A percentile compares a stretch with the other conserved stretches of the same genome.
phyloP scores from a whole-genome alignment of 139 green algal species.

The Chlamydomonas schloesseri region DNA sequence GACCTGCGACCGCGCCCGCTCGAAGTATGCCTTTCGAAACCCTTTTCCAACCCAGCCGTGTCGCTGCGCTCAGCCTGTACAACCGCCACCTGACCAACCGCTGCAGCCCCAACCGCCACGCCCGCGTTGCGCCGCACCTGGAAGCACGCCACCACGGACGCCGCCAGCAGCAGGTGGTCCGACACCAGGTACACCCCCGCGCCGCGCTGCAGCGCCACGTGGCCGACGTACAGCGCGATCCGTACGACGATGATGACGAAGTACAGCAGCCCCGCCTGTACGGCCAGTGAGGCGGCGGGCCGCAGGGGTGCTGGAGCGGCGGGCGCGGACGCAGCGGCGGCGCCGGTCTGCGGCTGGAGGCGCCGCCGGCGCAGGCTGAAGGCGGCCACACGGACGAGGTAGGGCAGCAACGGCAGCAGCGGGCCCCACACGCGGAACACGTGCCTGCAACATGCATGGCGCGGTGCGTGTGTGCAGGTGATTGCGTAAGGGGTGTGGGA shows the following conservation, averaged over 20 bases:
- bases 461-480: background rate
- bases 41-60: too few relatives aligned
- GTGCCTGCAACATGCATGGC: conserved; percentile 2
- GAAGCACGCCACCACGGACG: conserved; percentile 44
- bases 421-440: conserved; percentile 39
- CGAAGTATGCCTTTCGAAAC: too few relatives aligned
- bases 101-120: too few relatives aligned
- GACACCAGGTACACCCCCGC: conserved; percentile 9
- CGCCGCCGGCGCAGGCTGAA: background rate
- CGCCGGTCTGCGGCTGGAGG: background rate
- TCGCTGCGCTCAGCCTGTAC: too few relatives aligned
- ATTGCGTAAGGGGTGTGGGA: background rate
- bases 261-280: background rate
- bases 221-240: conserved; percentile 26
- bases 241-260: background rate
- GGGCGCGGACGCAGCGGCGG: too few relatives aligned
- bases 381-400: background rate
- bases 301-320: background rate
- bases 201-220: conserved; percentile 6
- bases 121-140: too few relatives aligned
- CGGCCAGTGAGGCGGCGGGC: background rate
- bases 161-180: conserved; percentile 50
- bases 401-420: conserved; percentile 28
- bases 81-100: too few relatives aligned
- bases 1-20: too few relatives aligned